These are phyloP conservation scores for Psilocybe tampanensis DNA, from an alignment of 768 basidiomycete species.

Conservation along the genomic window DNA sequence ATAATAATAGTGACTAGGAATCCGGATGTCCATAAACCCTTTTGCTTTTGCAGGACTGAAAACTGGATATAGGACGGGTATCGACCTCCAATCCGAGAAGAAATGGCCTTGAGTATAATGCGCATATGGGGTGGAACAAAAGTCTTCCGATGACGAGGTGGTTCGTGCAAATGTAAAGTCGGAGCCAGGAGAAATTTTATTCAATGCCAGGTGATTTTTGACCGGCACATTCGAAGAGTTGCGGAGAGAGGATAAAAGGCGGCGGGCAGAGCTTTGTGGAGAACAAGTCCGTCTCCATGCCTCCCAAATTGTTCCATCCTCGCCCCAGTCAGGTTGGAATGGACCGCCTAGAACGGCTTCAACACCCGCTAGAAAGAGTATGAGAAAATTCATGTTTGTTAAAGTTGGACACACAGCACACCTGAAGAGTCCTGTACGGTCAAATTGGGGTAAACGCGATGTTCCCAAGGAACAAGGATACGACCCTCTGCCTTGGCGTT, in stretches of 20 bases:
- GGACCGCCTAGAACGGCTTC: conserved; percentile 58
- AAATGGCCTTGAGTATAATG: conserved; percentile 93
- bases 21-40: conserved; percentile 88
- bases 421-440: conserved; percentile 53
- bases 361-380: conserved; percentile 44
- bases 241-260: conserved; percentile 79
- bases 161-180: conserved; percentile 66
- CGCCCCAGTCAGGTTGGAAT: conserved; percentile 85
- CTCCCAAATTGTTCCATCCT: conserved; percentile 89
- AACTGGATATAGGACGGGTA: conserved; percentile 88
- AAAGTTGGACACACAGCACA: conserved; percentile 29
- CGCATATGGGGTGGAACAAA: conserved; percentile 80
- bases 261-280: conserved; percentile 76
- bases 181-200: conserved; percentile 35
- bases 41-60: conserved; percentile 89
- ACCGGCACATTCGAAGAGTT: conserved; percentile 37
- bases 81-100: conserved; percentile 94
- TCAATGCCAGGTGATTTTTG: conserved; percentile 27
- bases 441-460: conserved; percentile 70
- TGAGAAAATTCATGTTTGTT: conserved; percentile 23
- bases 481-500: conserved; percentile 94
- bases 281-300: conserved; percentile 91
- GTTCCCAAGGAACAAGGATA: conserved; percentile 92
- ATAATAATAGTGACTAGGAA: conserved; percentile 97
- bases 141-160: conserved; percentile 72